Base-by-base conservation (phyloP, 257 asterid genomes). In the Coffea eugenioides region DNA sequence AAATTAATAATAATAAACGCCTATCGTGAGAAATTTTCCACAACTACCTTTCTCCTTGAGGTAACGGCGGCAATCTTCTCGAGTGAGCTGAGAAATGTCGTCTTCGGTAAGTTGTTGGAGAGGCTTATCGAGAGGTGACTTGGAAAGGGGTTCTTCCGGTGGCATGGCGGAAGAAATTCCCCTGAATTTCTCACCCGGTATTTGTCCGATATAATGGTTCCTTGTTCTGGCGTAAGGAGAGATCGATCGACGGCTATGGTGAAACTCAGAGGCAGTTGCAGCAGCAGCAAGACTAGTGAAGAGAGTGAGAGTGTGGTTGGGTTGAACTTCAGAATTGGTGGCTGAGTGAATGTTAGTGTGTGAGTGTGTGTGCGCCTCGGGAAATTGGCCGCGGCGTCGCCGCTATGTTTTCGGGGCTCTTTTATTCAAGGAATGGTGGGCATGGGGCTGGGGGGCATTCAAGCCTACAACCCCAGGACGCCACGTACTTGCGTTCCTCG, bases 41-140 rank as follows among this genome's bases (percentile, higher is more conserved):
- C 1, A 3, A 21, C 48, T 73, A 93, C 99, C 99, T 91, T 94
- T 96, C 80, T 90, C 92, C 85, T 91, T 96, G 86, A 96, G 99
- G 88, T 85, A 96, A 69, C 94, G 96, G 85, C 99, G 98, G 93
- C 99, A 96, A 81, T 96, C 99, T 75, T 96, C 98, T 51, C 99
- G 97, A 69, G 99, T 96, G 67, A 96, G 90, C 90, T 92, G 99
- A 82, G 99, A 91, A 92, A 96, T 92, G 97, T 96, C 99, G 79
- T 96, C 99, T 70, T 94, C 98, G 16, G 98, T 96, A 79, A 96
- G 99, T 77, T 56, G 89, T 85, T 90, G 84, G 64, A 96, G 97
- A 79, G 98, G 97, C 86, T 92, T 94, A 69, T 94, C 95, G n/a
- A 96, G 98, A 46, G 87, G 90, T 27, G 95, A 89, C 92, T 92